These are phyloP conservation scores for Cadophora sp. DNA, from an alignment of 2,329 filamentous ascomycete species.

Conservation along the genomic window DNA sequence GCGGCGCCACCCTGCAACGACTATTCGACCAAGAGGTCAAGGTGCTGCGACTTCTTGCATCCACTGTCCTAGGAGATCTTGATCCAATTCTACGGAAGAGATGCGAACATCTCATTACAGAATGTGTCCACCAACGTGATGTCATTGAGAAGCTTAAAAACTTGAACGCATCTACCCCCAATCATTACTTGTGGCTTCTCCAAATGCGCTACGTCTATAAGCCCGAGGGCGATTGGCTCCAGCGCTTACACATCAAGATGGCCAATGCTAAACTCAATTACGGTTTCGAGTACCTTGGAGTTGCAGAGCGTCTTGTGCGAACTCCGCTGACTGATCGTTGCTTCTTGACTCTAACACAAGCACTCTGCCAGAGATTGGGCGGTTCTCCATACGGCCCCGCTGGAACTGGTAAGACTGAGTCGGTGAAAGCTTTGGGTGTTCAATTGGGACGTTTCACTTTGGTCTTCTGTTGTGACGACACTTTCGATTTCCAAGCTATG, in stretches of 20 bases:
- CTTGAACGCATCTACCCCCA: constrained; percentile 74
- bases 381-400: constrained; percentile 97
- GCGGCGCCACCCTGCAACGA: constrained; percentile 70
- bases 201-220: constrained; percentile 97
- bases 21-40: constrained; percentile 85
- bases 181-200: constrained; percentile 90
- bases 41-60: constrained; percentile 83
- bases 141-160: constrained; percentile 86
- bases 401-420: constrained; percentile 98
- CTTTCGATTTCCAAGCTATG: constrained; percentile 99
- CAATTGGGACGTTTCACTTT: constrained; percentile 97
- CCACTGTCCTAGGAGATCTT: constrained; percentile 88
- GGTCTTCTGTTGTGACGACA: constrained; percentile 99
- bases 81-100: constrained; percentile 90
- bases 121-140: constrained; percentile 97
- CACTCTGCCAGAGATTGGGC: constrained; percentile 90
- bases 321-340: constrained; percentile 97
- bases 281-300: constrained; percentile 96
- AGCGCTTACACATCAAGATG: constrained; percentile 91
- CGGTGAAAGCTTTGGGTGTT: constrained; percentile 95
- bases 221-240: constrained; percentile 78
- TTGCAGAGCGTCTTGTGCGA: constrained; percentile 92
- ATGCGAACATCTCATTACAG: constrained; percentile 98
- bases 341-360: constrained; percentile 97
- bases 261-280: constrained; percentile 95